Evolutionary conservation across 2,329 filamentous ascomycete genomes (phyloP).

Genomic region (Mariannaea sp.): DNA sequence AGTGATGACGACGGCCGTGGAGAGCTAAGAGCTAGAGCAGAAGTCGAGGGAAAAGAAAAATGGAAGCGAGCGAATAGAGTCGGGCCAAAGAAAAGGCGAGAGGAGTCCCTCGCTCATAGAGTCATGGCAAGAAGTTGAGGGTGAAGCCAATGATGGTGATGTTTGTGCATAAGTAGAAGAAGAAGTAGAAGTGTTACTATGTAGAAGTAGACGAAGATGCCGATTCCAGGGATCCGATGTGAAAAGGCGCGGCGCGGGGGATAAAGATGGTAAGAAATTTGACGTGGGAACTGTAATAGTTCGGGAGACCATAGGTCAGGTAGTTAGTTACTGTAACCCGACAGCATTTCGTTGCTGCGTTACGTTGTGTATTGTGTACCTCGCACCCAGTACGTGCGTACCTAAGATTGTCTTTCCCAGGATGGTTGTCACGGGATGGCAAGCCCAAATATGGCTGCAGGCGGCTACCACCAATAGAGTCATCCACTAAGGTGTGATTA

Average conservation of each 20-base stretch:
- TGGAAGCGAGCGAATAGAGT: constrained; percentile 25
- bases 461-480: constrained; percentile 17
- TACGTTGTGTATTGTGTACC: too few species aligned
- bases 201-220: constrained; percentile 1
- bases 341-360: constrained; percentile 16
- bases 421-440: constrained; percentile 20
- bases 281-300: too few species aligned
- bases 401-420: too few species aligned
- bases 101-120: constrained; percentile 27
- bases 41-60: constrained; percentile 14
- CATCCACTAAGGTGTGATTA: constrained; percentile 11
- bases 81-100: constrained; percentile 22
- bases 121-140: constrained; percentile 19
- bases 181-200: background rate
- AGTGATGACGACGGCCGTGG: background rate
- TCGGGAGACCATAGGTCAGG: too few species aligned
- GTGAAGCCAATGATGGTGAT: too few species aligned
- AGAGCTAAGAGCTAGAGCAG: too few species aligned
- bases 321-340: too few species aligned
- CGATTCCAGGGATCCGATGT: constrained; percentile 7
- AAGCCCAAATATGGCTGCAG: too few species aligned
- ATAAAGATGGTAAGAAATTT: too few species aligned
- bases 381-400: too few species aligned
- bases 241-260: background rate
- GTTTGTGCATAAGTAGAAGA: too few species aligned